These are phyloP conservation scores for Tetracladium maxilliforme DNA, from an alignment of 2,329 filamentous ascomycete species.

Conservation along the genomic window DNA sequence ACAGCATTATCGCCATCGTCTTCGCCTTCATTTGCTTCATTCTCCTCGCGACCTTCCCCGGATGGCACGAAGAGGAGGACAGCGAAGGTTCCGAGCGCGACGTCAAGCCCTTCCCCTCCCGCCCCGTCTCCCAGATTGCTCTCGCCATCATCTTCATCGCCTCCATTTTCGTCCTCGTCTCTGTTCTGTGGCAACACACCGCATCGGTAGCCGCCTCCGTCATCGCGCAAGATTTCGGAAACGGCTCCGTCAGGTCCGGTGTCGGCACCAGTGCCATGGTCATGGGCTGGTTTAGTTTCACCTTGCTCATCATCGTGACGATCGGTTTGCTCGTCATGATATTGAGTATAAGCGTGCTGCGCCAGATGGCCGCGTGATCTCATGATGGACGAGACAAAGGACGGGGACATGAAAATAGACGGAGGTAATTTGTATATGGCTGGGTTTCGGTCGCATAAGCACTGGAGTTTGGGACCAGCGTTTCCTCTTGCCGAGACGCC, in stretches of 20 bases:
- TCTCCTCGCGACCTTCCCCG: slow-evolving; percentile 88
- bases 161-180: slow-evolving; percentile 59
- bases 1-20: slow-evolving; percentile 89
- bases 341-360: slow-evolving; percentile 72
- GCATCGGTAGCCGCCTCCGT: slow-evolving; percentile 90
- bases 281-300: slow-evolving; percentile 94
- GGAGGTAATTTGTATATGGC: too few species aligned
- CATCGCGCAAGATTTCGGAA: slow-evolving; percentile 84
- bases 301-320: slow-evolving; percentile 84
- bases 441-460: too few species aligned
- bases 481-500: too few species aligned
- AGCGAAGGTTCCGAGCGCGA: slow-evolving; percentile 70
- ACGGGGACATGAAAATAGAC: too few species aligned
- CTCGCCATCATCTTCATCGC: slow-evolving; percentile 81
- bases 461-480: too few species aligned
- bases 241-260: slow-evolving; percentile 73
- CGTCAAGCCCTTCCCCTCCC: slow-evolving; percentile 85
- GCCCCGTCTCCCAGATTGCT: slow-evolving; percentile 83
- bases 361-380: too few species aligned
- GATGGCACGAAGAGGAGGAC: slow-evolving; percentile 89
- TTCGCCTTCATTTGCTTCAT: slow-evolving; percentile 94
- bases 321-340: slow-evolving; percentile 95
- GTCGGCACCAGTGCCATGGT: slow-evolving; percentile 95
- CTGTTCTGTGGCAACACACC: slow-evolving; percentile 80
- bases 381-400: too few species aligned